A percentile compares a stretch with the other conserved stretches of the same genome.
phyloP scores from a whole-genome alignment of 2,329 filamentous ascomycete genomes.

The Colletotrichum orchidophilum region DNA sequence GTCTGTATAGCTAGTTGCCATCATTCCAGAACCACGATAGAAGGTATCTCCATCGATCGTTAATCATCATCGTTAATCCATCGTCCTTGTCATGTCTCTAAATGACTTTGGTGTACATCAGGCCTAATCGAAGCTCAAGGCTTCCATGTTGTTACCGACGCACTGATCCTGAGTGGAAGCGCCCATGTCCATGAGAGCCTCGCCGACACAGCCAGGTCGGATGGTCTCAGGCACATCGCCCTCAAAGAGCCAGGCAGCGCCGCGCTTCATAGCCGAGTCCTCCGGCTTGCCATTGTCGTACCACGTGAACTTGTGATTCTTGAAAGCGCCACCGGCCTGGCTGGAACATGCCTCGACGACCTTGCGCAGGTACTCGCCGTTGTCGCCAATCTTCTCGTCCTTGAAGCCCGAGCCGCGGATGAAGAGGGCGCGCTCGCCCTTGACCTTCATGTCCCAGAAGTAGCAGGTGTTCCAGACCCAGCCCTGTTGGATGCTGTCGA shows the following conservation, averaged over 20 bases:
- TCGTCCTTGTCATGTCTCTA: background rate
- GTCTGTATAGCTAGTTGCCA: background rate
- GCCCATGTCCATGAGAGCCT: background rate
- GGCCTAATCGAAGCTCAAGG: too few relatives aligned
- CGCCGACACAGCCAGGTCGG: background rate
- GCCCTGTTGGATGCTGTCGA: slow-evolving; percentile 17
- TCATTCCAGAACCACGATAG: background rate
- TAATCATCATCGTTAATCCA: background rate
- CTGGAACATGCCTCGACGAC: background rate
- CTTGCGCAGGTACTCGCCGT: slow-evolving; percentile 4
- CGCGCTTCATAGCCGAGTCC: background rate
- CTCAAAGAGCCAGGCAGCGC: background rate
- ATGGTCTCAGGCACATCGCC: background rate
- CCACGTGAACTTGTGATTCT: slow-evolving; percentile 2
- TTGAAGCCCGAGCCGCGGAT: slow-evolving; percentile 6
- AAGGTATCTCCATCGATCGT: background rate
- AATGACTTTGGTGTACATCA: too few relatives aligned
- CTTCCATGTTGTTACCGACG: background rate
- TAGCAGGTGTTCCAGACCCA: slow-evolving; percentile 34
- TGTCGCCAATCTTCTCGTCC: slow-evolving; percentile 16
- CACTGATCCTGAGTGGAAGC: background rate
- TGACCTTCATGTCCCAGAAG: slow-evolving; percentile 2
- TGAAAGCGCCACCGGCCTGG: background rate
- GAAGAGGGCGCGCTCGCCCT: background rate
- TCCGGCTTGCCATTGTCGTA: background rate